Conservation (phyloP, 345 rosid species). For the Eucalyptus rudis region DNA sequence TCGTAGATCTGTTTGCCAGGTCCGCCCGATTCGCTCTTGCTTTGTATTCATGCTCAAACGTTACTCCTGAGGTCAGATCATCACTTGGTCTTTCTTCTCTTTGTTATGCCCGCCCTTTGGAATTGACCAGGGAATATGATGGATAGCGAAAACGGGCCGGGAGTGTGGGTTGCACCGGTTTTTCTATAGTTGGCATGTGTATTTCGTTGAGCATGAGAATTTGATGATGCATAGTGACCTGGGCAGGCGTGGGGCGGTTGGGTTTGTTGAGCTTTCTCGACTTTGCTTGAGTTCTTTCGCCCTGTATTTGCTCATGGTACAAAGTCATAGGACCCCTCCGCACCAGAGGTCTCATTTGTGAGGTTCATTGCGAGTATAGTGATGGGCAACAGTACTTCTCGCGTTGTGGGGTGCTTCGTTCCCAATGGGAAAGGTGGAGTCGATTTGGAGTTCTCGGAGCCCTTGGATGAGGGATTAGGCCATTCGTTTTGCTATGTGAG, state of each 20-base stretch:
- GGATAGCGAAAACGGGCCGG: background rate
- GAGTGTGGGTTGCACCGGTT: background rate
- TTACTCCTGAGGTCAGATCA: slow-evolving; percentile 57
- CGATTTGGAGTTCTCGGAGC: slow-evolving; percentile 77
- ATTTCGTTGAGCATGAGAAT: slow-evolving; percentile 12
- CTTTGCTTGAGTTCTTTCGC: slow-evolving; percentile 25
- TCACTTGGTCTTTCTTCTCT: slow-evolving; percentile 11
- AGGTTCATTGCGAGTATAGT: slow-evolving; percentile 2
- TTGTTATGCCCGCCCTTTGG: background rate
- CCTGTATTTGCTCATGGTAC: slow-evolving; percentile 43
- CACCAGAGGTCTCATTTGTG: slow-evolving; percentile 19
- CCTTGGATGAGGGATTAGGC: slow-evolving; percentile 89
- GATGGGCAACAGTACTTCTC: slow-evolving; percentile 97
- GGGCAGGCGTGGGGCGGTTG: slow-evolving; percentile 34
- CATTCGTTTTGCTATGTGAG: slow-evolving; percentile 97
- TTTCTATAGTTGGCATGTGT: background rate
- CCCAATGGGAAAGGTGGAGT: slow-evolving; percentile 75
- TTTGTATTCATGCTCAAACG: slow-evolving; percentile 19
- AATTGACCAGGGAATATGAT: background rate
- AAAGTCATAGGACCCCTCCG: slow-evolving; percentile 29
- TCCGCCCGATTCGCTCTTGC: slow-evolving; percentile 44
- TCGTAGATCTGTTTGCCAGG: slow-evolving; percentile 53
- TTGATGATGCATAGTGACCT: slow-evolving; percentile 47
- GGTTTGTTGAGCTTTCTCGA: slow-evolving; percentile 35
- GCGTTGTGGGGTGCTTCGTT: slow-evolving; percentile 87